Conservation (phyloP, 2,329 filamentous ascomycete genomes). For the Paramyrothecium roridum region DNA sequence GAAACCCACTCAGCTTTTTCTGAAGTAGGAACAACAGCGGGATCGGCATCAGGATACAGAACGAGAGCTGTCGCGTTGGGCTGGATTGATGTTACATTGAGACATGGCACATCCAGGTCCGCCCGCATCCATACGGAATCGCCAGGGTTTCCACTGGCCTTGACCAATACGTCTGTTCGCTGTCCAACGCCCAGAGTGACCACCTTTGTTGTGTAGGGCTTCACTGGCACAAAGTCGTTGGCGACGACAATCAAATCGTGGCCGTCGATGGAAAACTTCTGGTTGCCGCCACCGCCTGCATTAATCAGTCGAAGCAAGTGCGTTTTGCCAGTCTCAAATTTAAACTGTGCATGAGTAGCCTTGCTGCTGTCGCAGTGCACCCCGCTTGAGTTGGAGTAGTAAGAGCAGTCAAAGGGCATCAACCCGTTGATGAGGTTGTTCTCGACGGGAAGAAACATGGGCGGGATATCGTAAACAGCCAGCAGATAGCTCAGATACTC, state of each 20-base stretch:
- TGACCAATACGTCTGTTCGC: background rate
- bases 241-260: constrained; percentile 21
- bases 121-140: background rate
- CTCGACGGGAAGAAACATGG: background rate
- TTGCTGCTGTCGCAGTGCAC: background rate
- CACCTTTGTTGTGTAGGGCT: background rate
- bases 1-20: no score
- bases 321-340: constrained; percentile 41
- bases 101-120: no score
- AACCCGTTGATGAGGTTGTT: background rate
- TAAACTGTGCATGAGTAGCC: constrained; percentile 2
- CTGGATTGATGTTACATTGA: no score
- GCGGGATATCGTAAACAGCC: background rate
- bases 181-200: background rate
- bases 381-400: background rate
- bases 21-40: no score
- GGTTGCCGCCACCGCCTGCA: constrained; percentile 47
- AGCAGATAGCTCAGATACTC: background rate
- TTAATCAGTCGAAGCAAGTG: constrained; percentile 54
- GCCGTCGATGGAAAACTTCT: constrained; percentile 43
- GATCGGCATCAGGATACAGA: no score
- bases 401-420: background rate
- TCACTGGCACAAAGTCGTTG: background rate
- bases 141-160: background rate
- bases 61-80: no score